A percentile compares a stretch with the other conserved stretches of the same genome.
These are phyloP conservation scores for Coniferiporia weirii DNA, from an alignment of 1,284 basidiomycete species.

Conservation along the genomic window DNA sequence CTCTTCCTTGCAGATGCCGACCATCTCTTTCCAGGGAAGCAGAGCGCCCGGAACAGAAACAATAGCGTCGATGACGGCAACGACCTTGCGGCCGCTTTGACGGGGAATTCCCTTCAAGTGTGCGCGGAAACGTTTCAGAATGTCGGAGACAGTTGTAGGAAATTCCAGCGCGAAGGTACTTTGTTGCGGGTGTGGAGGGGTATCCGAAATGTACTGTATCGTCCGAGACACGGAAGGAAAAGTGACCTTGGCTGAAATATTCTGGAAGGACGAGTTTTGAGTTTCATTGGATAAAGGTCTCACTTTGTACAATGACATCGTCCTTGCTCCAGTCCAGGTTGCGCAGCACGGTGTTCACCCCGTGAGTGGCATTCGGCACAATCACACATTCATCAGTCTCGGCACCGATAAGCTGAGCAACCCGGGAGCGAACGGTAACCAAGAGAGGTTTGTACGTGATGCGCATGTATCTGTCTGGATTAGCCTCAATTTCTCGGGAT, in stretches of 20 bases:
- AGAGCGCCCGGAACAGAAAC: constrained; percentile 63
- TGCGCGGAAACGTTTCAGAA: constrained; percentile 51
- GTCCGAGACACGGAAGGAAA: constrained; percentile 59
- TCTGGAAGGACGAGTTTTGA: not conserved
- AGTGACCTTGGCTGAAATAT: constrained; percentile 52
- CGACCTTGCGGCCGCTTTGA: constrained; percentile 40
- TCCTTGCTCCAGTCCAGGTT: constrained; percentile 54
- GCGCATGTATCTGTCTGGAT: constrained; percentile 61
- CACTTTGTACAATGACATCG: constrained; percentile 46
- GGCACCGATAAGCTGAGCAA: constrained; percentile 60
- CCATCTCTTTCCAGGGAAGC: constrained; percentile 79
- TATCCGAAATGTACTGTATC: constrained; percentile 56
- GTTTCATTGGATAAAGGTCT: constrained; percentile 18
- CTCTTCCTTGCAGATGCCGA: constrained; percentile 62
- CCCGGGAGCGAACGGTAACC: constrained; percentile 37
- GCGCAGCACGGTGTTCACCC: constrained; percentile 58
- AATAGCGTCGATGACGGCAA: constrained; percentile 79
- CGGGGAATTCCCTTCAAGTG: constrained; percentile 31
- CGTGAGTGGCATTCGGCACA: constrained; percentile 62
- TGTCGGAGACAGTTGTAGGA: constrained; percentile 58
- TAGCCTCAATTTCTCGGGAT: constrained; percentile 45
- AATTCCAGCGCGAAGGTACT: constrained; percentile 51
- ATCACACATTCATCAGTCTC: constrained; percentile 60
- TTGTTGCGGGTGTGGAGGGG: constrained; percentile 45
- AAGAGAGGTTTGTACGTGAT: constrained; percentile 38